phyloP scores from a whole-genome alignment of 2,329 filamentous ascomycete genomes.

The Metarhizium humberi region DNA sequence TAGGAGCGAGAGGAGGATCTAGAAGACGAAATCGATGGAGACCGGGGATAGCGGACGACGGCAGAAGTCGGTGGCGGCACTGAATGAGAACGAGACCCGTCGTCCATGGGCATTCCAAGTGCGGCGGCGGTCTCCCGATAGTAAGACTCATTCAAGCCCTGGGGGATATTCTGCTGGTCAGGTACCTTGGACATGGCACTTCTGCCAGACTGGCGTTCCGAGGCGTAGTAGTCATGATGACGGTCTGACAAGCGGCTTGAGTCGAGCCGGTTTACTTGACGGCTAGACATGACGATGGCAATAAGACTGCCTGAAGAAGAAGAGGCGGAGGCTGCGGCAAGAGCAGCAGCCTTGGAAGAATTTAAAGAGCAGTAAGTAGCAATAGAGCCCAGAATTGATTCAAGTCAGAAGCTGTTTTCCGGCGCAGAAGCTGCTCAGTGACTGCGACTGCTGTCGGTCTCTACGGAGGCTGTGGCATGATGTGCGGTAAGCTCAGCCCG shows the following conservation, averaged over 20 bases:
- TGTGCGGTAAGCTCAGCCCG: too few species aligned
- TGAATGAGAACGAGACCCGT: background rate
- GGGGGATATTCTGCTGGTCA: background rate
- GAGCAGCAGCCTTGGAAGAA: too few species aligned
- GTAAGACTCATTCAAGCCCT: conserved; percentile 3
- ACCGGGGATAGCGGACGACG: background rate
- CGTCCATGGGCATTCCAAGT: background rate
- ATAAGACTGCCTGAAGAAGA: background rate
- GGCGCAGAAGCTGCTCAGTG: too few species aligned
- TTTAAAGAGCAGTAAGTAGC: background rate
- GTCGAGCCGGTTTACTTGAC: background rate
- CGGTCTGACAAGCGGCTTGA: background rate
- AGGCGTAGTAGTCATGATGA: background rate
- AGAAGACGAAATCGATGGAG: conserved; percentile 6
- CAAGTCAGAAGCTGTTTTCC: too few species aligned
- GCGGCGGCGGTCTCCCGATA: conserved; percentile 4
- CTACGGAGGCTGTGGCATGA: too few species aligned
- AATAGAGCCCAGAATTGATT: background rate
- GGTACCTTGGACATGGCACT: background rate
- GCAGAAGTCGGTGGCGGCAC: background rate
- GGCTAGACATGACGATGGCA: background rate
- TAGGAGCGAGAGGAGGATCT: conserved; percentile 13
- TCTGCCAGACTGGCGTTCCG: background rate
- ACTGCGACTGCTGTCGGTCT: too few species aligned
- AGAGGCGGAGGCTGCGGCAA: background rate